Evolutionary conservation across 345 rosid species (phyloP), one percentile per base, ranked within the genome.

Genomic region (Lepidium africanum): DNA sequence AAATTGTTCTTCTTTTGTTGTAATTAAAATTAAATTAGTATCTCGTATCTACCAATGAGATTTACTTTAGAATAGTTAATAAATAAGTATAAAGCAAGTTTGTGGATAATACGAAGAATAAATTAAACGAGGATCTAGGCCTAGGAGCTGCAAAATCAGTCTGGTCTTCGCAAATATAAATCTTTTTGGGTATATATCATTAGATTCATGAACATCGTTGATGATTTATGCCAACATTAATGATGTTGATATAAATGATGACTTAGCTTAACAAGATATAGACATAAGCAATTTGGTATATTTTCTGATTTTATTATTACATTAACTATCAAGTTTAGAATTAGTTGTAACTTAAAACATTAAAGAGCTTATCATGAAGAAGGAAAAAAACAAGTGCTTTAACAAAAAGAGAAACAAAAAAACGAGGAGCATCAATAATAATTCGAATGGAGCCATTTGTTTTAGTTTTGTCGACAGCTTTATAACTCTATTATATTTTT

Each of bases 401-500:
- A 55, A 54, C 35, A 47, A 56, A 55, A 63, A 10, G 39, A 56
- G 12, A 65, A 39, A 6, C 45, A 41, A 4, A 50, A 61, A 8
- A 70, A 52, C 49, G 63, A 62, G 19, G 57, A 63, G 69, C 69
- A 71, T 46, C 32, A 53, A 38, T 23, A 71, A 35, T 45, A 64
- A 46, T 38, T 55, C 37, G 46, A 73, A 66, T 21, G 72, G 77
- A 50, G 66, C 16, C 39, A 46, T 47, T 55, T 30, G 33, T 54
- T 63, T 72, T 45, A 45, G 65, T 55, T 63, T 45, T 63, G 65
- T 72, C 64, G 63, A 64, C 70, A 16, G 58, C 76, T 72, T 63
- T 63, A 9, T 50, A 39, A 38, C 70, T 39, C 42, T 63, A 27
- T 27, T 49, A 21, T 45, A 16, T 45, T 42, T 46, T 56, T 39